These are phyloP conservation scores for Oryza officinalis DNA, from an alignment of 176 grass and related monocot genomes.

Conservation along the genomic window DNA sequence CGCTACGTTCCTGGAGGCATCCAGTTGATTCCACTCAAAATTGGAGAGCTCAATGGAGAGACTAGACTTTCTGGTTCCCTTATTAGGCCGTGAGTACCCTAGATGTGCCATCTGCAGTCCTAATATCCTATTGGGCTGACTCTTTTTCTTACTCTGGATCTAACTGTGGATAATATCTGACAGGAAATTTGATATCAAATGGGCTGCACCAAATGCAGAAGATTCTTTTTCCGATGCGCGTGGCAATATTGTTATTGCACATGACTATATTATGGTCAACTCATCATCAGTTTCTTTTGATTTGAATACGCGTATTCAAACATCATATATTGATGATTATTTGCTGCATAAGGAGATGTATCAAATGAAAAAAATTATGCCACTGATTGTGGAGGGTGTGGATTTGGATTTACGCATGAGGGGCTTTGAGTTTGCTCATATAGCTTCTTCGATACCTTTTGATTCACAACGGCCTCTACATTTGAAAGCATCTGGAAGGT, in stretches of 20 bases:
- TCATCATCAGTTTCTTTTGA: constrained; percentile 97
- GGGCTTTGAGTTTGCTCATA: constrained; percentile 92
- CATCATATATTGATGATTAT: constrained; percentile 84
- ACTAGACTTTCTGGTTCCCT: constrained; percentile 94
- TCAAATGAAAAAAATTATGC: constrained; percentile 61
- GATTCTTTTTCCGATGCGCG: constrained; percentile 94
- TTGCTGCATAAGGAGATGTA: constrained; percentile 49
- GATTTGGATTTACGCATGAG: constrained; percentile 94
- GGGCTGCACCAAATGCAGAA: constrained; percentile 96
- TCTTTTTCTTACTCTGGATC: background rate
- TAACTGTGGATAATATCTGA: constrained; percentile 9
- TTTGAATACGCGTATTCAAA: constrained; percentile 80
- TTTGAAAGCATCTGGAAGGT: constrained; percentile 92
- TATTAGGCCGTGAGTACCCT: constrained; percentile 80
- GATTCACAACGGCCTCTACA: constrained; percentile 85
- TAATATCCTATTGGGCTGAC: background rate
- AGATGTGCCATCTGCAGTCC: constrained; percentile 3
- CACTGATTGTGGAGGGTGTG: constrained; percentile 79
- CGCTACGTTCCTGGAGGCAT: constrained; percentile 80
- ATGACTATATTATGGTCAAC: constrained; percentile 80
- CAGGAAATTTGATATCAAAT: constrained; percentile 99
- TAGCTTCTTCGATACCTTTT: constrained; percentile 82
- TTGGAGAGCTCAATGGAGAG: constrained; percentile 97
- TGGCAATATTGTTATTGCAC: constrained; percentile 87
- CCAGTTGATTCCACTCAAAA: constrained; percentile 74